Evolutionary conservation across 495 filamentous ascomycete genomes (phyloP), one percentile per base, ranked within the genome.

Genomic region (Daldinia vernicosa): DNA sequence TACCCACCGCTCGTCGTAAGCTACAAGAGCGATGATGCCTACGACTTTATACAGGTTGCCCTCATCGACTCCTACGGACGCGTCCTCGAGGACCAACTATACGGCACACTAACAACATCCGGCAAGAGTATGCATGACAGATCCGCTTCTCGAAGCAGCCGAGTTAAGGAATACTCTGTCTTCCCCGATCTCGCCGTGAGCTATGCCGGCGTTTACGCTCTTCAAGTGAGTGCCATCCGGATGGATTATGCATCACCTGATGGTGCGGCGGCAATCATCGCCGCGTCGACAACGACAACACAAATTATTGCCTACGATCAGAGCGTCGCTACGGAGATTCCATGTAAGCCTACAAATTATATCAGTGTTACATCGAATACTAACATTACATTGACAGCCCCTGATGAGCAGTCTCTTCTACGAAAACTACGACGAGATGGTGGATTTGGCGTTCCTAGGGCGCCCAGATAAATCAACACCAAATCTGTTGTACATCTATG

Each of bases 1-100:
- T 73, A 73, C n/a, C 70, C 70, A 43, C 70, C 70, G 5, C 70
- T 73, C 15, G 70, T 73, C 1, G 50, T 73, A 11, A 73, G 70
- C 24, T 69, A 62, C n/a, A 52, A 58, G 6, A 66, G 57, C n/a
- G 45, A 57, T 11, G 70, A 66, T 33, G 57, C 61, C 52, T 69
- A 55, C 70, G 70, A 73, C 35, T 73, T 73, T 43, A 7, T 73
- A 39, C 66, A 69, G 24, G 51, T 73, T 19, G 56, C 15, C 26
- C 70, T 73, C 12, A 32, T 73, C 19, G 70, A 73, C 58, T 35
- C 66, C 14, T 73, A 73, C 27, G 70, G 70, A 30, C 61, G 61
- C 6, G 66, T 73, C 11, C 66, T 73, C 57, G 70, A 69, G 7
- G 70, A 73, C 12, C 61, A 69, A 30, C 61, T 73, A 0, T 69